Evolutionary conservation across 164 flowering plant genomes (phyloP).

Genomic region (Warburgia ugandensis): DNA sequence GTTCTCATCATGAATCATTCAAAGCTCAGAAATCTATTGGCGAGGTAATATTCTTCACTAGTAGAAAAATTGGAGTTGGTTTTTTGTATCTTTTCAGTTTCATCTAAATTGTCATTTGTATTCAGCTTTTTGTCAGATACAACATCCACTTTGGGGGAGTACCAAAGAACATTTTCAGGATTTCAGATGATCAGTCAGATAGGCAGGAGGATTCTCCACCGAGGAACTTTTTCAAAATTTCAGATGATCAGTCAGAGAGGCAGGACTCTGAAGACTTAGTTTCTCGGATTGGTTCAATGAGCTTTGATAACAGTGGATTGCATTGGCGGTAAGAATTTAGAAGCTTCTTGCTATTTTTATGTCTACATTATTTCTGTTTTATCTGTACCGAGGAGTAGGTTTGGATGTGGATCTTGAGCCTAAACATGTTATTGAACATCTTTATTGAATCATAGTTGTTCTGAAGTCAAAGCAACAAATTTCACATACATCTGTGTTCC

Average conservation of each 20-base stretch:
- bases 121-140: conserved; percentile 90
- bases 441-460: too few relatives aligned
- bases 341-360: not conserved
- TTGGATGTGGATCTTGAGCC: not conserved
- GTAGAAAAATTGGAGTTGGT: not conserved
- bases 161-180: conserved; percentile 54
- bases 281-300: conserved; percentile 78
- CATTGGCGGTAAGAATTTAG: conserved; percentile 76
- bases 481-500: not conserved
- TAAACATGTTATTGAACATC: not conserved
- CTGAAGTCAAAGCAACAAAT: too few relatives aligned
- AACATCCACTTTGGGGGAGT: conserved; percentile 88
- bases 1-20: conserved; percentile 91
- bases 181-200: conserved; percentile 35
- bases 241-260: conserved; percentile 37
- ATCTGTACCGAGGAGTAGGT: not conserved
- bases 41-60: conserved; percentile 47
- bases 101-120: conserved; percentile 5
- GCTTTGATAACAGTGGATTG: conserved; percentile 66
- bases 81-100: conserved; percentile 1
- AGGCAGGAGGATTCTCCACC: too few relatives aligned
- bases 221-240: conserved; percentile 44
- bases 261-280: conserved; percentile 57
- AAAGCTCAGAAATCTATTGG: conserved; percentile 93
- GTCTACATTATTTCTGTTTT: not conserved